Base-by-base conservation (phyloP, 345 rosid species). In the Physaria fendleri region DNA sequence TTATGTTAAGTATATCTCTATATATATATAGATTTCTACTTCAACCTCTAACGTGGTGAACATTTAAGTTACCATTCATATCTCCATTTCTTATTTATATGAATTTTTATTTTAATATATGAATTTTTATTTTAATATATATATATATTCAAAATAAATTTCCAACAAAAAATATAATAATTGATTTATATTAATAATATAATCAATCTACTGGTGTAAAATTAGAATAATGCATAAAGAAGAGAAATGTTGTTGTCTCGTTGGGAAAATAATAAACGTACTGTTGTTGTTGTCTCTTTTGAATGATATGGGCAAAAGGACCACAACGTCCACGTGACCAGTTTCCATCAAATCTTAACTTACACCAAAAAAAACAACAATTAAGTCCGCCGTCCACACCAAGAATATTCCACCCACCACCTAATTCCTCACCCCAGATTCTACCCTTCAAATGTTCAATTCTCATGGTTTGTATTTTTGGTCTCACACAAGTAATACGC, bases 351-450 rank as follows among this genome's bases (percentile, higher is more conserved):
- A 60, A 60, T 46, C 37, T 47, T 47, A 34, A 35, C n/a, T 46
- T 24, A 34, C 45, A 35, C 45, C 47, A 34, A 24, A 48, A 48
- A 48, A 32, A 44, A 46, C 30, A 21, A 29, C n/a, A n/a, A n/a
- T n/a, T 3, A 17, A 50, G 3, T 17, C 25, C 39, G 55, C 30
- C n/a, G n/a, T n/a, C n/a, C 53, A 25, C 17, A 20, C 14, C 54
- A 49, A 34, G 55, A 60, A 60, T 60, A 60, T 60, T 34, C 65
- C 55, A 60, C 12, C 34, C 35, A 46, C 55, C 53, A 45, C 17
- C 35, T 9, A 34, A 6, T 45, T 45, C 25, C 45, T 34, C 55
- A 46, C 35, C 25, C 34, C 44, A 46, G 65, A 46, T 46, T 60
- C 55, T 16, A 46, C 18, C 24, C 4, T 20, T 21, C 5, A 5